A percentile compares a stretch with the other conserved stretches of the same genome.
These are phyloP conservation scores for Odontarrhena argentea DNA, from an alignment of 345 rosid genomes.

Conservation along the genomic window DNA sequence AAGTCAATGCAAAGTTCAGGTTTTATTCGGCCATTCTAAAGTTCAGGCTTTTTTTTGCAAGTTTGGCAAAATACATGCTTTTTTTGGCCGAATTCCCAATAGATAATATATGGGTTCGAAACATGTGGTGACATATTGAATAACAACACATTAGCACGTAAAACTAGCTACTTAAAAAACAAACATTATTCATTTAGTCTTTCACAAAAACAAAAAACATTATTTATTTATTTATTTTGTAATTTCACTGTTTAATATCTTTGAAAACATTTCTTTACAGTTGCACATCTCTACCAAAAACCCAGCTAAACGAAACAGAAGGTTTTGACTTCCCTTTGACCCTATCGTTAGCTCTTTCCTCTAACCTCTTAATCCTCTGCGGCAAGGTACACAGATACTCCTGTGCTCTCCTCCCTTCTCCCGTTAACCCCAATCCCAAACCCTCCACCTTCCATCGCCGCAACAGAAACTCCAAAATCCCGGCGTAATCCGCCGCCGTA, in stretches of 20 bases:
- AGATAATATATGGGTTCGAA: too few species aligned
- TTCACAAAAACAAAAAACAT: background rate
- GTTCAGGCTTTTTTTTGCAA: too few species aligned
- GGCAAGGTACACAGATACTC: conserved; percentile 52
- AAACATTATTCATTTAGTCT: too few species aligned
- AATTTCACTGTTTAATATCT: background rate
- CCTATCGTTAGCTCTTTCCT: conserved; percentile 51
- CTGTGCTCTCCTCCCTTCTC: conserved; percentile 51
- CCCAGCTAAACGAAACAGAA: conserved; percentile 54
- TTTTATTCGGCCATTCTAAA: too few species aligned
- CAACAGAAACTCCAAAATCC: conserved; percentile 52
- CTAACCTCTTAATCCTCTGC: conserved; percentile 51
- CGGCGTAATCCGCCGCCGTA: conserved; percentile 57
- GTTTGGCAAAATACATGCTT: too few species aligned
- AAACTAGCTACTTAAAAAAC: too few species aligned
- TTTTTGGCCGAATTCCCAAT: too few species aligned
- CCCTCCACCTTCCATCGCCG: conserved; percentile 54
- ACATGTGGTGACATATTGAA: too few species aligned
- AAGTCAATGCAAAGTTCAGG: too few species aligned
- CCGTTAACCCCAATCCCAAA: conserved; percentile 45
- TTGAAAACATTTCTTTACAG: conserved; percentile 1
- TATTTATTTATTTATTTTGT: conserved; percentile 18
- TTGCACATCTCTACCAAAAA: conserved; percentile 45
- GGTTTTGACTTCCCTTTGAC: conserved; percentile 35
- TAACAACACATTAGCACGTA: too few species aligned